Conservation (phyloP, 2,329 filamentous ascomycete genomes). For the Pseudogymnoascus pannorum region DNA sequence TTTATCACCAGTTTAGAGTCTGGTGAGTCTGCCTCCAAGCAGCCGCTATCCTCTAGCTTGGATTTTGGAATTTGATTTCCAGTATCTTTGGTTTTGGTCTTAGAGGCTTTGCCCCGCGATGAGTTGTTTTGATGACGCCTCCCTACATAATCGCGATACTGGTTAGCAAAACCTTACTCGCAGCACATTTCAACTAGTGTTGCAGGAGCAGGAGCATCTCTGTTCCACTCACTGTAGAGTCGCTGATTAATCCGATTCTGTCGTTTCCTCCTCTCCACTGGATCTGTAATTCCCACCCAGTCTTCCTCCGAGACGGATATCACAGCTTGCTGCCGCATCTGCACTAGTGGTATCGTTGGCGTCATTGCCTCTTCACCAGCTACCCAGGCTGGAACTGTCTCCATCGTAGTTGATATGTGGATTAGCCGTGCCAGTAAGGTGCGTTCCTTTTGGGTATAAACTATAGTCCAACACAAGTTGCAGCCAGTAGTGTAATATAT, state of each 20-base stretch:
- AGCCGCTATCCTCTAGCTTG: not conserved
- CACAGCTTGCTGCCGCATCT: conserved; percentile 11
- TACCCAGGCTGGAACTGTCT: not conserved
- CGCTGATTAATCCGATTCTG: conserved; percentile 26
- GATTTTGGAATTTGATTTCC: not conserved
- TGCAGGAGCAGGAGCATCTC: not conserved
- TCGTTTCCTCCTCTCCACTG: conserved; percentile 21
- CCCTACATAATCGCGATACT: not conserved
- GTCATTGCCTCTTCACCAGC: not conserved
- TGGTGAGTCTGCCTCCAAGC: not conserved
- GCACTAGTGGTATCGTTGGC: not conserved
- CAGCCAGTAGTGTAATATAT: not conserved
- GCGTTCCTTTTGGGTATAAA: not conserved
- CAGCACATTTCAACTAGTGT: not conserved
- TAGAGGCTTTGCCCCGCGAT: not conserved
- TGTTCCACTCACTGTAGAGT: conserved; percentile 21
- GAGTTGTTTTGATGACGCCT: not conserved
- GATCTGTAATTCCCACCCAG: conserved; percentile 29
- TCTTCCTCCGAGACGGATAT: conserved; percentile 22
- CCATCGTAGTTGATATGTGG: not conserved
- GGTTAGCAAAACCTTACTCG: not conserved
- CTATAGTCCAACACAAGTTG: not conserved
- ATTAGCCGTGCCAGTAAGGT: not conserved
- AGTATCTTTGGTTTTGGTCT: not conserved
- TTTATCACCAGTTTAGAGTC: not conserved